Evolutionary conservation across 2,329 filamentous ascomycete genomes (phyloP).

Genomic region (Beauveria pseudobassiana): DNA sequence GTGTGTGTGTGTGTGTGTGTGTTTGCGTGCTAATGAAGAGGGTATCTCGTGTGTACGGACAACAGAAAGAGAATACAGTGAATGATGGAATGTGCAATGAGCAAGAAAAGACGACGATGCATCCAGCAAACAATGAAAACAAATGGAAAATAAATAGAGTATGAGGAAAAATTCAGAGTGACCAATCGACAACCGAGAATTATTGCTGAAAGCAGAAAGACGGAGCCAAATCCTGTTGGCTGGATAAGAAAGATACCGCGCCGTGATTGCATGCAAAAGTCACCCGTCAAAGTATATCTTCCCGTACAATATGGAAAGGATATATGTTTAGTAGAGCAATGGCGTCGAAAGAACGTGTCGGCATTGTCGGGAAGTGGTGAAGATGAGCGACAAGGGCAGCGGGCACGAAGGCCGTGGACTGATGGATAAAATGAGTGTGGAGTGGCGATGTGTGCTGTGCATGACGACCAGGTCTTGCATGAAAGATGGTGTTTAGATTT

Average conservation of each 20-base stretch:
- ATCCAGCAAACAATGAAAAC: neutral
- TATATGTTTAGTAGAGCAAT: neutral
- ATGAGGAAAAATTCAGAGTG: neutral
- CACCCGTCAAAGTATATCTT: no score
- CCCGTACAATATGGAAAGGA: neutral
- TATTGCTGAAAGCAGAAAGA: neutral
- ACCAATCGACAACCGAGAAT: neutral
- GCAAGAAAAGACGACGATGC: neutral
- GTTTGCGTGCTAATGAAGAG: neutral
- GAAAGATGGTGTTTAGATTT: neutral
- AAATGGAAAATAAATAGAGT: neutral
- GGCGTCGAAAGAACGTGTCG: neutral
- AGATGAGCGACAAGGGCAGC: neutral
- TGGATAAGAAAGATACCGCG: neutral
- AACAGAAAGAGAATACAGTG: neutral
- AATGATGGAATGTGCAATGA: neutral
- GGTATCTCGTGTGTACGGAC: conserved; percentile 5
- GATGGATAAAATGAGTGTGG: neutral
- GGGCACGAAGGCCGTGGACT: neutral
- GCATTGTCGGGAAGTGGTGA: neutral
- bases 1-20: neutral
- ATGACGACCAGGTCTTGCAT: conserved; percentile 3
- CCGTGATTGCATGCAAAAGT: neutral
- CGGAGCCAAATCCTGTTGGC: neutral
- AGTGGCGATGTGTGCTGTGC: neutral